A percentile compares a stretch with the other conserved stretches of the same genome.
phyloP scores from a whole-genome alignment of 2,329 filamentous ascomycete species.

The Trichoderma lentiforme region DNA sequence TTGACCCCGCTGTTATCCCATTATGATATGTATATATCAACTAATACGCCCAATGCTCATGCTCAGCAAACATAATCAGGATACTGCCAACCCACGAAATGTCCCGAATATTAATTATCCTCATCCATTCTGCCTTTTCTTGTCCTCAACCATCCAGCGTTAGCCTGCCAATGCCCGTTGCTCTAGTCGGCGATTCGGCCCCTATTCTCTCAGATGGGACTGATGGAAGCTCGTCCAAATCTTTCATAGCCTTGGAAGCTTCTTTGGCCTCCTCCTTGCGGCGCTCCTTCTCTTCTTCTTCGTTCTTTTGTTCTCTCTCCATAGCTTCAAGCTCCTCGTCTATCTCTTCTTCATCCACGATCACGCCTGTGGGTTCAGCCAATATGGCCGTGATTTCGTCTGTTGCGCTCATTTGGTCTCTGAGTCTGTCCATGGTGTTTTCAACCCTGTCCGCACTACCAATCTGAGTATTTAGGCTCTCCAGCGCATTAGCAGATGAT shows the following conservation, averaged over 20 bases:
- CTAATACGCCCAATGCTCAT: neutral
- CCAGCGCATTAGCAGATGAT: conserved; percentile 68
- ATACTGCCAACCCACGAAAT: neutral
- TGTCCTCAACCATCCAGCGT: conserved; percentile 22
- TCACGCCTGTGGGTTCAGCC: conserved; percentile 53
- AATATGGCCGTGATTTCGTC: conserved; percentile 81
- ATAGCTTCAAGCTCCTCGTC: conserved; percentile 83
- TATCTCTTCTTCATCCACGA: conserved; percentile 76
- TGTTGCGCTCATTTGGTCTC: conserved; percentile 74
- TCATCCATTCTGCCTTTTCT: neutral
- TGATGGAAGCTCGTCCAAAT: conserved; percentile 49
- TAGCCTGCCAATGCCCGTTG: conserved; percentile 37
- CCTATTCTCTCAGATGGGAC: conserved; percentile 27
- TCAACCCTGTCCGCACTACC: conserved; percentile 76
- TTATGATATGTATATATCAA: neutral
- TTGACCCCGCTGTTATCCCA: neutral
- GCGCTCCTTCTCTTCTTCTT: conserved; percentile 49
- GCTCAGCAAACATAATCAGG: neutral
- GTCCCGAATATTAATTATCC: neutral
- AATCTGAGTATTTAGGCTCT: conserved; percentile 68
- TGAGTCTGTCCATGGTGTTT: conserved; percentile 68
- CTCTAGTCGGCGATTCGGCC: conserved; percentile 33
- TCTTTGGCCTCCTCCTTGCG: conserved; percentile 23
- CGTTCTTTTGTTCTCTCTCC: conserved; percentile 56
- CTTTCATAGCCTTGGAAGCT: conserved; percentile 48